Conservation (phyloP, 345 rosid genomes). For the Noccaea bulbosa region DNA sequence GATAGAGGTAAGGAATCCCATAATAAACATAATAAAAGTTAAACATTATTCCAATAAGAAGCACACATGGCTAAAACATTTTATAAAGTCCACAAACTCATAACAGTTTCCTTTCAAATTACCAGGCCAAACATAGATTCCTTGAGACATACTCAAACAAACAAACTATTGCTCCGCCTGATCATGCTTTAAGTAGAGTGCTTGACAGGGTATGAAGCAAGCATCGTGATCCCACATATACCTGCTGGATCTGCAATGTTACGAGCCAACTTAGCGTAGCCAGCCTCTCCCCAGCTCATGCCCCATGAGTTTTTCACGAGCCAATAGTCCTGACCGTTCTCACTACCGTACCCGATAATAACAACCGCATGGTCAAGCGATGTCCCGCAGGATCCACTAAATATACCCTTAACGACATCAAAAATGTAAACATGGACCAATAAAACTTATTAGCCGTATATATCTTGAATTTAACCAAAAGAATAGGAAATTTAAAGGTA, state of each 20-base stretch:
- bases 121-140: background rate
- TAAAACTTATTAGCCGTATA: background rate
- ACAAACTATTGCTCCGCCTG: background rate
- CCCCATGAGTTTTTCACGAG: constrained; percentile 90
- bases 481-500: background rate
- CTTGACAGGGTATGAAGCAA: constrained; percentile 80
- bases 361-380: constrained; percentile 76
- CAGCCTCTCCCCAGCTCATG: constrained; percentile 69
- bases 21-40: background rate
- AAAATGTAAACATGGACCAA: constrained; percentile 14
- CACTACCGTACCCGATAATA: constrained; percentile 84
- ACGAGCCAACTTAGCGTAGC: constrained; percentile 68
- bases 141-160: no score
- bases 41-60: background rate
- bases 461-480: background rate
- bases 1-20: no score
- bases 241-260: constrained; percentile 51
- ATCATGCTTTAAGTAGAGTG: constrained; percentile 25
- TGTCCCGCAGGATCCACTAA: constrained; percentile 68
- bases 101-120: background rate
- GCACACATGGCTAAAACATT: background rate
- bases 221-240: constrained; percentile 80
- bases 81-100: background rate
- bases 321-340: constrained; percentile 76
- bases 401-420: constrained; percentile 59